Evolutionary conservation across 345 rosid genomes (phyloP).

Genomic region (Alliaria petiolata): DNA sequence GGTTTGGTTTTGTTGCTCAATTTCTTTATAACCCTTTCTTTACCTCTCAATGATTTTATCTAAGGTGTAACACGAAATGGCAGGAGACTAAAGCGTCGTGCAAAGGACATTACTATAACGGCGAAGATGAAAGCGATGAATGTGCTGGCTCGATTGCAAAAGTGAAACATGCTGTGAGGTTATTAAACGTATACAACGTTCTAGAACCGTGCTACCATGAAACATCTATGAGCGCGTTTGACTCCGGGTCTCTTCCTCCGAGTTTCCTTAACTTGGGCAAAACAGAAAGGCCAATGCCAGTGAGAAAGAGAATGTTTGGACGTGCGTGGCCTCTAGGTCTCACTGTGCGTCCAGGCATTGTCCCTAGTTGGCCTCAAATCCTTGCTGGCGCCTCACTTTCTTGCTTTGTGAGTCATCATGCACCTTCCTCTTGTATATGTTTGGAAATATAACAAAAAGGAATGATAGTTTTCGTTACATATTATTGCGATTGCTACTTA

Average conservation of each 20-base stretch:
- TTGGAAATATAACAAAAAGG: not conserved
- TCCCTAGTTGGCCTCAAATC: slow-evolving; percentile 89
- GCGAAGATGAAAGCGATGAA: slow-evolving; percentile 17
- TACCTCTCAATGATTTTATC: not conserved
- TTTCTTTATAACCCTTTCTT: not conserved
- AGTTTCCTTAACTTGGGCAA: slow-evolving; percentile 50
- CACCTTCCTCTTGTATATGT: not conserved
- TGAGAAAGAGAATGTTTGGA: slow-evolving; percentile 80
- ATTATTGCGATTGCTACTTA: not conserved
- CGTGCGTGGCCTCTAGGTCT: slow-evolving; percentile 91
- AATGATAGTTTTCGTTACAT: not conserved
- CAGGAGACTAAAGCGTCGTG: slow-evolving; percentile 65
- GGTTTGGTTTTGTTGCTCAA: slow-evolving; percentile 36
- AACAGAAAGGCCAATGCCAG: slow-evolving; percentile 63
- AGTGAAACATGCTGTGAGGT: slow-evolving; percentile 20
- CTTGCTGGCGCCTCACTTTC: slow-evolving; percentile 37
- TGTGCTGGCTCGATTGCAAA: slow-evolving; percentile 25
- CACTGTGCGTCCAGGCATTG: slow-evolving; percentile 71
- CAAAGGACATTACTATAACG: slow-evolving; percentile 49
- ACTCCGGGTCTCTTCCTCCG: slow-evolving; percentile 46
- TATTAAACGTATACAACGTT: slow-evolving; percentile 70
- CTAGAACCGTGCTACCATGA: slow-evolving; percentile 82
- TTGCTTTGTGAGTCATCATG: slow-evolving; percentile 56
- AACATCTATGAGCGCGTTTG: slow-evolving; percentile 18
- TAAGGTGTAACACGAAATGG: not conserved